Base-by-base conservation (phyloP, 805 yeast species). In the Saccharomycopsis sp. region DNA sequence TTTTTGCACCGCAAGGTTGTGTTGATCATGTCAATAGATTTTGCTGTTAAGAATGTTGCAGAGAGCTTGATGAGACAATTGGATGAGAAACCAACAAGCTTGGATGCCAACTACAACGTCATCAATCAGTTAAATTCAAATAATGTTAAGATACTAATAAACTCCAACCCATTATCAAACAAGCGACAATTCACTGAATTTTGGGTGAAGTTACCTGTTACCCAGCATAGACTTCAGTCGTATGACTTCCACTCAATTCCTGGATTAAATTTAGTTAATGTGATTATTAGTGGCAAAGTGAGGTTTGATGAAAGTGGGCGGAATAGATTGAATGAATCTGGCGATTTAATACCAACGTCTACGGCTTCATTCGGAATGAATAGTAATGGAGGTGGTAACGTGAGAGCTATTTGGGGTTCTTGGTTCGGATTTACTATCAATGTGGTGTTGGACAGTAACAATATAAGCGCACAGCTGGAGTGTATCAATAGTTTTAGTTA, bases 261-360 rank as follows among this genome's bases (percentile, higher is more conserved):
- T 0, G 51, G 51, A 3, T 26, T 47, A 13, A 44, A 50, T 31
- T 26, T 50, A 22, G 34, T 40, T 4, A 47, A 28, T n/a, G 41
- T 47, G 4, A 16, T 38, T 13, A 16, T 76, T 13, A 66, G 68
- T 41, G 65, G 76, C 13, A 84, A 81, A 58, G 84, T 83, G 9
- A 68, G 79, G 49, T 84, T 83, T 54, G 93, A 85, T 59, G 93
- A 85, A 55, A 72, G 81, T 43, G 93, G 93, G 0, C 71, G 66
- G 48, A 80, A 78, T 48, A 73, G 79, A 56, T 55, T 74, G 22
- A 88, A 88, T 2, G 83, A 79, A 44, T 69, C 76, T 17, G 74
- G 87, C 0, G 79, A 79, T 38, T 59, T 80, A 47, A 57, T 71
- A 14, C 51, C 46, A 38, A 49, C 43, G 24, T 22, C 22, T 49